Evolutionary conservation across 2,329 filamentous ascomycete genomes (phyloP).

Genomic region (Ophiostoma quercus): DNA sequence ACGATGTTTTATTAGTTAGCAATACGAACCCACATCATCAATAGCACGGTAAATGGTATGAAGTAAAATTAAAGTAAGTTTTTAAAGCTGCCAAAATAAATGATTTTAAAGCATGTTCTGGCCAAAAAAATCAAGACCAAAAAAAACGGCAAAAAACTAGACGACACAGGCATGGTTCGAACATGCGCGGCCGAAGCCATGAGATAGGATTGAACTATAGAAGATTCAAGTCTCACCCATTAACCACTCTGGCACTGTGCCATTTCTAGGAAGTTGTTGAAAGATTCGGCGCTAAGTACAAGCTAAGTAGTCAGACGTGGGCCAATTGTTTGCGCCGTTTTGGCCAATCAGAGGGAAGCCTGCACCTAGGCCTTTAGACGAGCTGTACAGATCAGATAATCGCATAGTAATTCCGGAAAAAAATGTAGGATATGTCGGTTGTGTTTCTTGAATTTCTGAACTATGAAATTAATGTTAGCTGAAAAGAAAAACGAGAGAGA

Average conservation of each 20-base stretch:
- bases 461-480: too few species aligned
- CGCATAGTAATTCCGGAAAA: not conserved
- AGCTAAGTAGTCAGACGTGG: not conserved
- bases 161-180: constrained; percentile 29
- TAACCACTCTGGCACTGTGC: constrained; percentile 29
- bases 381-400: not conserved
- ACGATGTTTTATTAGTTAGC: too few species aligned
- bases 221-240: constrained; percentile 29
- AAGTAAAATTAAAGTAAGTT: too few species aligned
- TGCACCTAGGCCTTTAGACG: too few species aligned
- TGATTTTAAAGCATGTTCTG: too few species aligned
- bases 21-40: too few species aligned
- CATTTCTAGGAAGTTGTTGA: constrained; percentile 19
- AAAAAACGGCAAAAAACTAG: constrained; percentile 22
- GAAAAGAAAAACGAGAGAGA: not conserved
- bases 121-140: not conserved
- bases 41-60: too few species aligned
- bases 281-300: not conserved
- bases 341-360: not conserved
- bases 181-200: constrained; percentile 29
- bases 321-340: not conserved
- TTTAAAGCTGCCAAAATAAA: too few species aligned
- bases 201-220: constrained; percentile 26
- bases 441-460: too few species aligned
- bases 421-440: not conserved